Evolutionary conservation across 2,329 filamentous ascomycete genomes (phyloP).

Genomic region (Venturia pyrina): DNA sequence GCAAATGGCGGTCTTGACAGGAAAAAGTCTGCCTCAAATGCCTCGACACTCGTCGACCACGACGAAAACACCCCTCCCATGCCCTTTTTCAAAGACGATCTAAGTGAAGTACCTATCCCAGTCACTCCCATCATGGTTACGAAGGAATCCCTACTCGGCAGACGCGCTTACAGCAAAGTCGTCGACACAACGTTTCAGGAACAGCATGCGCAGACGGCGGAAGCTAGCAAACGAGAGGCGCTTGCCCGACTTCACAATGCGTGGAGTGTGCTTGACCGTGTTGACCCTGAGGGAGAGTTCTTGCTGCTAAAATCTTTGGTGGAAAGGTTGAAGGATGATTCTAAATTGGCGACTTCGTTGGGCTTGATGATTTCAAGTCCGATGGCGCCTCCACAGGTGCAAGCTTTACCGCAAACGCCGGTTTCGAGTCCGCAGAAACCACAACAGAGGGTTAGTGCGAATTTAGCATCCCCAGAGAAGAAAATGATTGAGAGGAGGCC

Average conservation of each 20-base stretch:
- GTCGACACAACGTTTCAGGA: slow-evolving; percentile 79
- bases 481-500: not conserved
- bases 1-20: slow-evolving; percentile 4
- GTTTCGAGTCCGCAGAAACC: slow-evolving; percentile 2
- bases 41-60: slow-evolving; percentile 11
- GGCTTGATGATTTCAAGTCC: slow-evolving; percentile 21
- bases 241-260: slow-evolving; percentile 76
- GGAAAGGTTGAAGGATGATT: slow-evolving; percentile 60
- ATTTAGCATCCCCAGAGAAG: not conserved
- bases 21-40: slow-evolving; percentile 10
- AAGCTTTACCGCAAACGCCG: not conserved
- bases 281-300: slow-evolving; percentile 85
- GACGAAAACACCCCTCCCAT: slow-evolving; percentile 11
- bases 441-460: not conserved
- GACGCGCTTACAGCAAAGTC: slow-evolving; percentile 69
- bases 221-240: slow-evolving; percentile 64
- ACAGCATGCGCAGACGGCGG: slow-evolving; percentile 67
- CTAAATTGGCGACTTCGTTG: slow-evolving; percentile 46
- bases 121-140: slow-evolving; percentile 16
- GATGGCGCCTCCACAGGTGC: not conserved
- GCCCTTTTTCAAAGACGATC: not conserved
- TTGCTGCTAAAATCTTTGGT: slow-evolving; percentile 72
- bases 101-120: slow-evolving; percentile 7
- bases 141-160: slow-evolving; percentile 76
- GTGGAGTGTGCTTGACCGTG: slow-evolving; percentile 70